Percentiles rank a stretch among this genome's conserved stretches.
phyloP scores from a whole-genome alignment of 225 moss, liverwort and hornwort genomes.

The Straminergon stramineum region DNA sequence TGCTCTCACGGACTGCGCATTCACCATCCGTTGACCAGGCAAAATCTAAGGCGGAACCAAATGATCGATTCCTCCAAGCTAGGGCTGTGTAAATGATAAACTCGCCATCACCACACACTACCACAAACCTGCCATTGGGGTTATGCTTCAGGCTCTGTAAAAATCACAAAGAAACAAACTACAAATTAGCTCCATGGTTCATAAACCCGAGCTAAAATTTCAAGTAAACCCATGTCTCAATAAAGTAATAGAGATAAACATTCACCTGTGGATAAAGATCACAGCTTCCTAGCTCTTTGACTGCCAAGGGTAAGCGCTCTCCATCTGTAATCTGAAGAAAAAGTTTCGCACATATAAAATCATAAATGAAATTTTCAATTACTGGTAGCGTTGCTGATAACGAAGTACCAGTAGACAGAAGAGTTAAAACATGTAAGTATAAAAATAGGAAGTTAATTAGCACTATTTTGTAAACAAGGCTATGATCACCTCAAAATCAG shows the following conservation, averaged over 20 bases:
- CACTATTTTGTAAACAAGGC: not conserved
- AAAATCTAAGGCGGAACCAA: constrained; percentile 92
- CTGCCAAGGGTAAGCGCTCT: constrained; percentile 87
- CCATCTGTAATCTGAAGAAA: constrained; percentile 81
- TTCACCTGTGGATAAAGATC: constrained; percentile 97
- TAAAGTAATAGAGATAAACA: not conserved
- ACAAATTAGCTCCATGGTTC: not conserved
- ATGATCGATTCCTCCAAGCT: constrained; percentile 97
- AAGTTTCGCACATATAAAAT: not conserved
- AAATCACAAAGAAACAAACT: not conserved
- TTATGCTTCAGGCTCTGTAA: constrained; percentile 95
- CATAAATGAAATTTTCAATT: not conserved
- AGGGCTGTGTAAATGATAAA: constrained; percentile 96
- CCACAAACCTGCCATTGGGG: constrained; percentile 94
- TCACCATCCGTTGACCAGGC: constrained; percentile 92
- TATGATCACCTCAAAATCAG: constrained; percentile 77
- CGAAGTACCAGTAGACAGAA: not conserved
- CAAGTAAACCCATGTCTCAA: not conserved
- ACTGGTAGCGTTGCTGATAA: not conserved
- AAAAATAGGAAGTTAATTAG: not conserved
- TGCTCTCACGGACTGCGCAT: constrained; percentile 93
- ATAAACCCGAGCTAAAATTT: not conserved
- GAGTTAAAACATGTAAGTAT: not conserved
- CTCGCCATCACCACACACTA: constrained; percentile 95
- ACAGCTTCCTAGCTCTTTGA: constrained; percentile 97